Evolutionary conservation across 78 protist species (phyloP).

Genomic region (Isochrysis galbana): DNA sequence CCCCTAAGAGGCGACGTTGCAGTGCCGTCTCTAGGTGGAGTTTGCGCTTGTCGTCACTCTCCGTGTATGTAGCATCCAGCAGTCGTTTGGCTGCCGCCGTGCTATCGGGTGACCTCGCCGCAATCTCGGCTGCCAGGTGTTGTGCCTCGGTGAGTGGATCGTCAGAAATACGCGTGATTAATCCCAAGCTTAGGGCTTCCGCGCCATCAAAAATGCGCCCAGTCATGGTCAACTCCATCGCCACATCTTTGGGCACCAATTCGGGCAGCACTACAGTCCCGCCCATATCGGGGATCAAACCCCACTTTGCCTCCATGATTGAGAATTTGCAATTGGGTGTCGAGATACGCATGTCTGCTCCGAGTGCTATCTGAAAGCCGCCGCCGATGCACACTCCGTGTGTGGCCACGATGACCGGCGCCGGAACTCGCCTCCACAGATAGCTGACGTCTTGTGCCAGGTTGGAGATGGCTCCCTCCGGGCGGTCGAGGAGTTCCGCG

Average conservation of each 20-base stretch:
- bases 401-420: constrained; percentile 23
- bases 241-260: constrained; percentile 28
- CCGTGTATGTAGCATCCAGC: not conserved
- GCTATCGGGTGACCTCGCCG: not conserved
- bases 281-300: constrained; percentile 37
- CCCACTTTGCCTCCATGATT: constrained; percentile 47
- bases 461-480: not conserved
- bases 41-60: not conserved
- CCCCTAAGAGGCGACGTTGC: not conserved
- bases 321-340: not conserved
- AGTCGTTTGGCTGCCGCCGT: constrained; percentile 27
- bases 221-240: constrained; percentile 39
- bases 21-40: constrained; percentile 26
- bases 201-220: not conserved
- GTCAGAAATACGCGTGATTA: not conserved
- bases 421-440: constrained; percentile 12
- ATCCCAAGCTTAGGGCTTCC: constrained; percentile 6
- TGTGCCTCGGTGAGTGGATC: not conserved
- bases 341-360: constrained; percentile 28
- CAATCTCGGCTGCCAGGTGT: not conserved
- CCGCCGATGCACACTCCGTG: constrained; percentile 35
- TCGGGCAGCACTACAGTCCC: constrained; percentile 22
- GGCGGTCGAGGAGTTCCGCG: not conserved
- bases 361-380: constrained; percentile 44
- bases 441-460: constrained; percentile 28